Percentiles rank a stretch among this genome's conserved stretches.
Conservation (phyloP, 2,329 filamentous ascomycete species). For the Calonectria honghensis region DNA sequence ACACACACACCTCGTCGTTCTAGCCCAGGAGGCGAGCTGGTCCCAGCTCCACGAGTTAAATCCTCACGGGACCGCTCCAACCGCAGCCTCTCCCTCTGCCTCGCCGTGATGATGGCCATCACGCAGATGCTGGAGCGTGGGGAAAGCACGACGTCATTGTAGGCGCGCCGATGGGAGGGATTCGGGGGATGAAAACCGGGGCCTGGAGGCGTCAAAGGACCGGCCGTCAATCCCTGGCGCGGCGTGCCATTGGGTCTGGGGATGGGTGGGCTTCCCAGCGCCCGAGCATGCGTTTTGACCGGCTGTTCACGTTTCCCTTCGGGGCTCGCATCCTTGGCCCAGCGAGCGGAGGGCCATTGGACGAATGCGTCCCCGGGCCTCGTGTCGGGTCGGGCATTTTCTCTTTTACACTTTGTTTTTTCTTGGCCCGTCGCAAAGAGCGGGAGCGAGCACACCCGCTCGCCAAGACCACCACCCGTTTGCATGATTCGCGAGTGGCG, state of each 20-base stretch:
- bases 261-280: constrained; percentile 4
- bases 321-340: constrained; percentile 2
- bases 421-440: constrained; percentile 10
- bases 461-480: constrained; percentile 24
- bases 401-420: constrained; percentile 19
- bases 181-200: constrained; percentile 47
- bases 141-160: constrained; percentile 53
- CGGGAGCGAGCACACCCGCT: background rate
- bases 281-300: constrained; percentile 20
- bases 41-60: constrained; percentile 13
- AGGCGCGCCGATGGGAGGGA: constrained; percentile 35
- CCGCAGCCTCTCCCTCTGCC: constrained; percentile 33
- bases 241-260: constrained; percentile 25
- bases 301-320: constrained; percentile 26
- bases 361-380: background rate
- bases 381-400: constrained; percentile 20
- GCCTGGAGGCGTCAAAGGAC: constrained; percentile 11
- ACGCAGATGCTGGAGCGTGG: constrained; percentile 41
- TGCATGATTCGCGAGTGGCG: constrained; percentile 34
- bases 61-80: constrained; percentile 34
- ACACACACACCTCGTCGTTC: constrained; percentile 7
- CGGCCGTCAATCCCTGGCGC: constrained; percentile 6
- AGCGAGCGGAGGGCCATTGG: constrained; percentile 23
- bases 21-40: background rate
- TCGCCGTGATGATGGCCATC: constrained; percentile 17